phyloP scores from a whole-genome alignment of 192 early-diverging fungal genomes.

The Tieghemiomyces parasiticus region DNA sequence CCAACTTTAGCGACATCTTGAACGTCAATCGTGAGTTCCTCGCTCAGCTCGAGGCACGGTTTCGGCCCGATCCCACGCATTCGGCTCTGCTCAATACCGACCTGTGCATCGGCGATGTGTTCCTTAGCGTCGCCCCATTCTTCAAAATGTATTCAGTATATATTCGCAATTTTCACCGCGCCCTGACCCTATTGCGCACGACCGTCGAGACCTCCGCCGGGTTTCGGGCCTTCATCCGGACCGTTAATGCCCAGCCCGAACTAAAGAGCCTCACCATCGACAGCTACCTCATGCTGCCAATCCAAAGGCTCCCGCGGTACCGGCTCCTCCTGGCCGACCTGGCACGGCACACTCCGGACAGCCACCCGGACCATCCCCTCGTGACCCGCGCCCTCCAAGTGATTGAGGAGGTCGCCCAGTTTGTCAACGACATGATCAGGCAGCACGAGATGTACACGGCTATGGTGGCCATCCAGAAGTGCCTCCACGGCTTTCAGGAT shows the following conservation, averaged over 20 bases:
- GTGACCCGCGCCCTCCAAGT: slow-evolving; percentile 22
- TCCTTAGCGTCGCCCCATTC: slow-evolving; percentile 26
- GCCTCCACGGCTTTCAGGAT: slow-evolving; percentile 44
- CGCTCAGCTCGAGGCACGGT: slow-evolving; percentile 37
- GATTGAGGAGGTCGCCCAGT: slow-evolving; percentile 45
- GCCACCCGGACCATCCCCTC: slow-evolving; percentile 28
- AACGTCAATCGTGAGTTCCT: slow-evolving; percentile 40
- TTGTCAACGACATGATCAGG: slow-evolving; percentile 67
- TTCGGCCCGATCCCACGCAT: slow-evolving; percentile 20
- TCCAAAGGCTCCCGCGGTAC: slow-evolving; percentile 33
- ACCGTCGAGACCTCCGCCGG: slow-evolving; percentile 19
- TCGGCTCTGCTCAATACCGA: slow-evolving; percentile 16
- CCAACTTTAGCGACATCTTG: slow-evolving; percentile 46
- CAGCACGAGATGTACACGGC: slow-evolving; percentile 59
- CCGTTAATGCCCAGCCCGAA: slow-evolving; percentile 21
- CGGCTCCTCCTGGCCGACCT: slow-evolving; percentile 33
- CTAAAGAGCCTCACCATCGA: slow-evolving; percentile 33
- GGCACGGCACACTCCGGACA: slow-evolving; percentile 28
- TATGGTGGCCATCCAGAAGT: slow-evolving; percentile 54
- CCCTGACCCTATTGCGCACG: slow-evolving; percentile 22
- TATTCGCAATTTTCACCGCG: slow-evolving; percentile 34
- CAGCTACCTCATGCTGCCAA: slow-evolving; percentile 31
- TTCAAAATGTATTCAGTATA: slow-evolving; percentile 38
- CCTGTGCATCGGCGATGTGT: slow-evolving; percentile 29
- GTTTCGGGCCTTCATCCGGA: slow-evolving; percentile 24